Base-by-base conservation (phyloP, 2,329 filamentous ascomycete species). In the Pseudocercospora crystallina region DNA sequence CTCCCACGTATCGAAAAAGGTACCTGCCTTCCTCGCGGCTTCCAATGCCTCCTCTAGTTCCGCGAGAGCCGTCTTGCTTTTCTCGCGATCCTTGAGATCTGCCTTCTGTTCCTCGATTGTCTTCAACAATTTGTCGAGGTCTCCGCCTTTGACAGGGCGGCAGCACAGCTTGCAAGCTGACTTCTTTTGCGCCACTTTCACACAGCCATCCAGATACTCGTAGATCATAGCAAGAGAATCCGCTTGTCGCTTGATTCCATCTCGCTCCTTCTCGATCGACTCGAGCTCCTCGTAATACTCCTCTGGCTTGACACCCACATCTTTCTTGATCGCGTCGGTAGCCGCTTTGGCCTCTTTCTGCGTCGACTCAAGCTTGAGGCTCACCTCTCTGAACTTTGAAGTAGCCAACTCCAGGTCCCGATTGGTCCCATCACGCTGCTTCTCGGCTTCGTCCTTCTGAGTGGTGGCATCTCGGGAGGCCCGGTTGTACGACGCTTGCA, bases 131-230 rank as follows among this genome's bases (percentile, higher is more conserved):
- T 76, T 81, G n/a, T 78, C 83, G 57, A 80, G 84, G 62, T 80
- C 82, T 30, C 71, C 74, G 64, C 77, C 66, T 48, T 82, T 69
- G 66, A 96, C 90, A 3, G 77, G 70, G 46, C 90, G 82, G 37
- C 82, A 79, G 65, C 92, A 97, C 15, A 94, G 81, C 31, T 83
- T 80, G 67, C 92, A 97, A 38, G 80, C 80, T 60, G 89, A 87
- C 47, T 87, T 81, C 31, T 82, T 76, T 47, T 86, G 78, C 9
- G 88, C 80, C 15, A 78, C 33, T 29, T 60, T 56, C 30, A 65
- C 57, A 46, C 62, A 65, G 8, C 45, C 39, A 31, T 64, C 46
- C 8, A 65, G 59, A 38, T 64, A 65, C 15, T 56, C 44, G 20
- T 53, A 48, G 12, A 66, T 49, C 33, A 47, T 43, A 10, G 51